Evolutionary conservation across 140 eudicot species (phyloP), one percentile per base, ranked within the genome.

Genomic region (Cichorium intybus): DNA sequence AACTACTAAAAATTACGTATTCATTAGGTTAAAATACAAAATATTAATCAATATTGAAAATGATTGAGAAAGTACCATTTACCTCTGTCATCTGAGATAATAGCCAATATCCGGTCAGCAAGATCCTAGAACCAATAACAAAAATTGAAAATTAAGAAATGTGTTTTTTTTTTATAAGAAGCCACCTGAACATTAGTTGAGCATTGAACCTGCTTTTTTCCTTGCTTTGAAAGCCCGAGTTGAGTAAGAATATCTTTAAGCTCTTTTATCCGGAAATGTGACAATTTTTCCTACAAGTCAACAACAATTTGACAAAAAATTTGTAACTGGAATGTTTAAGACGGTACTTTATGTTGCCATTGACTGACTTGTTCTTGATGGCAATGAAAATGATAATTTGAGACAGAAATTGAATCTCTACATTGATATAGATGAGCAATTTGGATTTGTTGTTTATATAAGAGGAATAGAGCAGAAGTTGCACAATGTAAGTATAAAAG

Each of bases 191-290:
- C 31, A 12, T 33, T 24, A 45, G 34, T 62, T 50, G 56, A 65
- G 62, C 27, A 49, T 4, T 69, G 51, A 64, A 93, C 99, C 99
- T 93, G 99, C 75, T 93, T 93, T 84, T 93, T 93, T 75, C 99
- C 99, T 70, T 93, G 99, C 79, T 93, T 93, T 26, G 99, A 93
- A 56, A 88, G 90, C n/a, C 99, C 97, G 24, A 93, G 84, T 68
- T 78, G 90, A 27, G 88, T 78, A 37, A 93, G 93, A 62, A 93
- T 80, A 74, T 84, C 97, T 84, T 93, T 93, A 39, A 93, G 97
- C 87, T 93, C 97, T 74, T 93, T 93, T 76, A 93, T 83, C 60
- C 95, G 83, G 47, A 93, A 93, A 78, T 83, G 88, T 68, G 92
- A 73, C 78, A 88, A 74, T 75, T 93, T 88, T 62, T 88, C 95